These are phyloP conservation scores for Aureobasidium namibiae DNA, from an alignment of 2,329 filamentous ascomycete genomes.

Conservation along the genomic window DNA sequence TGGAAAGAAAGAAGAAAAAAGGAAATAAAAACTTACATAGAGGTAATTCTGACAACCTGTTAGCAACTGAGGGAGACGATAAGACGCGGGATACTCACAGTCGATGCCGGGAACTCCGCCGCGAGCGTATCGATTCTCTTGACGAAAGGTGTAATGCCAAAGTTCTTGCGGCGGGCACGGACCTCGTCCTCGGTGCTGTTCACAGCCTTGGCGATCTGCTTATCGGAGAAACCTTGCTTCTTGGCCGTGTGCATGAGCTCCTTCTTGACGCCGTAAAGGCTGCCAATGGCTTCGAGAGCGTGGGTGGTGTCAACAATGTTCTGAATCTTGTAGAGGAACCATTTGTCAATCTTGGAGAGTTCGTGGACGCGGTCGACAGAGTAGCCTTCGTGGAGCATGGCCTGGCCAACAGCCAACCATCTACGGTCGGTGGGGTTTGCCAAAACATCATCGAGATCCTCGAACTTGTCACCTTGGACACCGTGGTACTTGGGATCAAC, in stretches of 20 bases:
- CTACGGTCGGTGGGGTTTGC: slow-evolving; percentile 90
- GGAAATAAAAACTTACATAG: no score
- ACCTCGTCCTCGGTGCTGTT: slow-evolving; percentile 84
- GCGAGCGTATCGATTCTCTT: slow-evolving; percentile 96
- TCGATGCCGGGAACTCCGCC: slow-evolving; percentile 89
- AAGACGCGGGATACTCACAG: no score
- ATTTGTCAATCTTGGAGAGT: slow-evolving; percentile 97
- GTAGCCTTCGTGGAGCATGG: slow-evolving; percentile 96
- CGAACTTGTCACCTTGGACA: slow-evolving; percentile 92
- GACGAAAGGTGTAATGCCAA: slow-evolving; percentile 88
- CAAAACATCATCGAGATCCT: slow-evolving; percentile 82
- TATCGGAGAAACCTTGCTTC: slow-evolving; percentile 96
- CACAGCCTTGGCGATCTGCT: slow-evolving; percentile 82
- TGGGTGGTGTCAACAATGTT: slow-evolving; percentile 89
- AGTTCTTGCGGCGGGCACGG: slow-evolving; percentile 71
- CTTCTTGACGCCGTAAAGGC: slow-evolving; percentile 75
- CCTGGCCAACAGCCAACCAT: slow-evolving; percentile 95
- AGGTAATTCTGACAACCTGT: not conserved
- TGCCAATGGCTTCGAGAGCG: slow-evolving; percentile 76
- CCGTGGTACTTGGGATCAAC: slow-evolving; percentile 88
- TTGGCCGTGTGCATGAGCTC: slow-evolving; percentile 86
- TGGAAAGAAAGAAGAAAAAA: no score
- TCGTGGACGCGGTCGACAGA: slow-evolving; percentile 86
- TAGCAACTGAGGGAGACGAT: no score
- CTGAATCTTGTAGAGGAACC: slow-evolving; percentile 97